Evolutionary conservation across 495 filamentous ascomycete genomes (phyloP).

Genomic region (Annulohypoxylon nitens): DNA sequence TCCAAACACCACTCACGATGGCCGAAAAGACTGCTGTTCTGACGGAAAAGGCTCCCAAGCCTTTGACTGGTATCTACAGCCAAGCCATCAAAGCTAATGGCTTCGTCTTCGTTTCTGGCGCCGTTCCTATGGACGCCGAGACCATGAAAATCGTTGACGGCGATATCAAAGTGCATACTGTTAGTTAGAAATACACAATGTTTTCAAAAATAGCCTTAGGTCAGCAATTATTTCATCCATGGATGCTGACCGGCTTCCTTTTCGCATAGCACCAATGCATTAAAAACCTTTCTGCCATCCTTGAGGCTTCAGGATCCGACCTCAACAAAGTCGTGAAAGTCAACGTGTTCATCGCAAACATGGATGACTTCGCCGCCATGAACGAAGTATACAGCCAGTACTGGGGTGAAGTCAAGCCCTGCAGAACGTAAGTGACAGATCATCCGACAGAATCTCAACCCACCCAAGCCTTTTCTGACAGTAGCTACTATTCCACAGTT

Average conservation of each 20-base stretch:
- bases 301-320: slow-evolving; percentile 72
- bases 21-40: slow-evolving; percentile 53
- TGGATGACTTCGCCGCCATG: slow-evolving; percentile 80
- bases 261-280: slow-evolving; percentile 57
- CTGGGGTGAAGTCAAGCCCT: slow-evolving; percentile 74
- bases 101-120: slow-evolving; percentile 81
- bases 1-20: slow-evolving; percentile 29
- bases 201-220: no score
- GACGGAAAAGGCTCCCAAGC: slow-evolving; percentile 63
- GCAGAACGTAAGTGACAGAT: slow-evolving; percentile 59
- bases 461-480: neutral
- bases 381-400: slow-evolving; percentile 81
- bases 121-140: slow-evolving; percentile 75
- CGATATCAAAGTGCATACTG: slow-evolving; percentile 67
- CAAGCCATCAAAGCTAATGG: slow-evolving; percentile 79
- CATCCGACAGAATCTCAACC: neutral
- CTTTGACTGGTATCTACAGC: slow-evolving; percentile 66
- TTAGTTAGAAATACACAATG: slow-evolving; percentile 23
- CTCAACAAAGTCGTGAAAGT: slow-evolving; percentile 77
- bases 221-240: no score
- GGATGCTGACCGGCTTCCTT: slow-evolving; percentile 52
- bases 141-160: slow-evolving; percentile 73
- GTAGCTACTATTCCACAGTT: slow-evolving; percentile 64
- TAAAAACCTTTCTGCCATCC: slow-evolving; percentile 74
- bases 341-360: slow-evolving; percentile 75